Percentiles rank a stretch among this genome's conserved stretches.
Conservation (phyloP, 202 grass and related monocot genomes). For the Eragrostis tef region DNA sequence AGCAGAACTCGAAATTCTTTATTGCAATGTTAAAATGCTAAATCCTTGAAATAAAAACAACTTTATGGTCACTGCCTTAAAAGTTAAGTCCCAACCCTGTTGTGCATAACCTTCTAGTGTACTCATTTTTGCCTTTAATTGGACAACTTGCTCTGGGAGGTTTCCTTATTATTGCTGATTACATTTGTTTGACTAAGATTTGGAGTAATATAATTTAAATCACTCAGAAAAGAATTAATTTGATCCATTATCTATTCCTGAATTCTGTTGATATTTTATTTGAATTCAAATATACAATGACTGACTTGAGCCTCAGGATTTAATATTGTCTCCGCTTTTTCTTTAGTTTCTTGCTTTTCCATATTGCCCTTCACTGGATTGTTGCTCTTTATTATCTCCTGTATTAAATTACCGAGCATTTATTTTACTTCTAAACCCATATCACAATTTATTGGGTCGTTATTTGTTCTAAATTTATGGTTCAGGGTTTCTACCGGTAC, state of each 20-base stretch:
- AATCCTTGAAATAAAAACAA: not conserved
- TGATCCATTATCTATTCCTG: not conserved
- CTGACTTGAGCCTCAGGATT: not conserved
- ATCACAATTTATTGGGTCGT: not conserved
- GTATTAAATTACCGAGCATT: constrained; percentile 19
- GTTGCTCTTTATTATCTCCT: not conserved
- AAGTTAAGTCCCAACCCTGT: not conserved
- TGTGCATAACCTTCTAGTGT: constrained; percentile 37
- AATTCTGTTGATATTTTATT: not conserved
- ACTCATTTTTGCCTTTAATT: constrained; percentile 17
- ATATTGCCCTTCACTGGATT: constrained; percentile 2
- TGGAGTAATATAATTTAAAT: not conserved
- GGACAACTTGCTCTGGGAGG: constrained; percentile 3
- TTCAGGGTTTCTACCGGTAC: constrained; percentile 77
- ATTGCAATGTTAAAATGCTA: not conserved
- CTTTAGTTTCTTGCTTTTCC: constrained; percentile 7
- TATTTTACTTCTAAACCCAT: constrained; percentile 36
- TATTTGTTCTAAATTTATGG: constrained; percentile 31
- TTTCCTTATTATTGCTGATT: constrained; percentile 29
- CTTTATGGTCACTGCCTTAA: not conserved
- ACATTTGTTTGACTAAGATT: not conserved
- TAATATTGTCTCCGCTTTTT: not conserved
- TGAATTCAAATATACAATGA: constrained; percentile 25
- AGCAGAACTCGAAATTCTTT: not conserved
- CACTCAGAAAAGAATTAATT: not conserved